phyloP scores from a whole-genome alignment of 2,329 filamentous ascomycete genomes.

The Venturiaceae sp. region DNA sequence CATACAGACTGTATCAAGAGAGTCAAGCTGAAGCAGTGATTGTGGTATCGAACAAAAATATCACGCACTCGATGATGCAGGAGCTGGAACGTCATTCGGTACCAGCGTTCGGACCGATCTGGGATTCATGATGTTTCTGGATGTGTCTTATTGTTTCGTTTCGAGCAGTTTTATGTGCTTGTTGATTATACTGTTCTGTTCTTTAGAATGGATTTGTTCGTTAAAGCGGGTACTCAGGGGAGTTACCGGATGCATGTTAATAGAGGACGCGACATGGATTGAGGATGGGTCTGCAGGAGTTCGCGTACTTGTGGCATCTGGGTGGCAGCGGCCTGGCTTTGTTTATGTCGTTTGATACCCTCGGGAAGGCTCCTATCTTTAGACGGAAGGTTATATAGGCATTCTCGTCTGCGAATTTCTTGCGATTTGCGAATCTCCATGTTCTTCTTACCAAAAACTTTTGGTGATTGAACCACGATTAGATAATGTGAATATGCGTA shows the following conservation, averaged over 20 bases:
- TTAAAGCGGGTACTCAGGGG: neutral
- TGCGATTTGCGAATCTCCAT: neutral
- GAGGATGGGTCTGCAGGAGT: too few species aligned
- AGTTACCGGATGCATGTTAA: neutral
- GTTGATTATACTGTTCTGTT: too few species aligned
- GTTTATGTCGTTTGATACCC: neutral
- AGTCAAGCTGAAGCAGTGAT: constrained; percentile 23
- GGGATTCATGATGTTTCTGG: constrained; percentile 16
- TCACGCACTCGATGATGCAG: constrained; percentile 23
- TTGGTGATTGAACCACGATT: too few species aligned
- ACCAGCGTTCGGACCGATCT: constrained; percentile 26
- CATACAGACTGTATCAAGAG: constrained; percentile 16
- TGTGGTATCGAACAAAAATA: constrained; percentile 23
- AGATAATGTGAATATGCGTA: too few species aligned
- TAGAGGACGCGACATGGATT: too few species aligned
- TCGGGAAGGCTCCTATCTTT: neutral
- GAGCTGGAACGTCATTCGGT: constrained; percentile 21
- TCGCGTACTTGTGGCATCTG: too few species aligned
- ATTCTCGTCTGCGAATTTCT: neutral
- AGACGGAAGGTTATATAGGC: neutral
- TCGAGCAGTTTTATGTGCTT: too few species aligned
- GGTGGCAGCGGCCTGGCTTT: too few species aligned
- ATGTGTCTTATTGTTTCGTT: neutral
- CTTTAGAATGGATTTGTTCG: too few species aligned
- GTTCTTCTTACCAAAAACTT: too few species aligned